Base-by-base conservation (phyloP, 177 flowering plant genomes). In the Vitis hybrid region DNA sequence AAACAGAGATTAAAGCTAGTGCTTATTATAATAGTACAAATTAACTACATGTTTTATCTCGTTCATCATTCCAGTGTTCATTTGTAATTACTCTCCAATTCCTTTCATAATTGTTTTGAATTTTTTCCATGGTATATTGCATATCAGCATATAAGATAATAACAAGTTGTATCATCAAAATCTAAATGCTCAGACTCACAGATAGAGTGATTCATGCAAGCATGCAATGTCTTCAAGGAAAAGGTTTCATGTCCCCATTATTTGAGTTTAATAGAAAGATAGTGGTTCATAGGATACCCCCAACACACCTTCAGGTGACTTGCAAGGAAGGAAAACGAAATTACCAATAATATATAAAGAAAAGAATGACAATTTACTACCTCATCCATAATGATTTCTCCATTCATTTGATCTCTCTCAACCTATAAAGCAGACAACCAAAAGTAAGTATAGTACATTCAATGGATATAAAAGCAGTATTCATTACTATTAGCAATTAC, bases 331-430 rank as follows among this genome's bases (percentile, higher is more conserved):
- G 4, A 14, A 38, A 22, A 64, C 38, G 14, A 64, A 64, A 18
- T 17, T 10, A 33, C 24, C 2, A 17, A 47, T 2, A 65, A 49
- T 6, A 11, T 57, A 28, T 4, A 4, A 6, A 31, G 51, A 13
- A 53, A 66, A 53, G 20, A 47, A 31, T 0, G 60, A 51, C 8
- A 66, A 1, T 57, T 14, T 11, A 63, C 22, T 71, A 73, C 82
- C 79, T 79, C 79, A 10, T 73, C 79, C 49, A 62, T 64, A 15
- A 62, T 50, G 52, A 73, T 54, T 53, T 75, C 77, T 12, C 71
- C 73, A 53, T 54, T 50, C 31, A 70, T 11, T 54, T 50, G 22
- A 63, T 63, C 73, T 55, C 71, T 38, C 4, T 68, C 65, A 69
- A 31, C 76, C 79, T 79, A 71, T 50, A 63, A 71, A 51, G 55